Conservation (phyloP, 140 eudicot genomes). For the Ambrosia hybrid region DNA sequence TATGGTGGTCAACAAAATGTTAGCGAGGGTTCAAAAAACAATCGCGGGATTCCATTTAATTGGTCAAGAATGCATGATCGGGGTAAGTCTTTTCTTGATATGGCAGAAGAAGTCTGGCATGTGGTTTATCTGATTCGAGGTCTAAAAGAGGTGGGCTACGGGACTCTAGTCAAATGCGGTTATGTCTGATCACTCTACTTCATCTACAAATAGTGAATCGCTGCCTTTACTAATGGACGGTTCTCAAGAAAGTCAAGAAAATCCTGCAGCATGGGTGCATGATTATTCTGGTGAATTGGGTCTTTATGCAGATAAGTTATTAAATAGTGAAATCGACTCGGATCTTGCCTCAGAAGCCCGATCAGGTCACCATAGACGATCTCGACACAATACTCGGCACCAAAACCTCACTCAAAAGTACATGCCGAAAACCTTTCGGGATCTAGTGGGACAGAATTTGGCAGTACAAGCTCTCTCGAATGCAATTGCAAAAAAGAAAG, state of each 20-base stretch:
- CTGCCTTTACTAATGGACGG: constrained; percentile 69
- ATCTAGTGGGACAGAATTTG: constrained; percentile 86
- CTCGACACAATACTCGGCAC: constrained; percentile 38
- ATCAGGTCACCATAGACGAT: constrained; percentile 45
- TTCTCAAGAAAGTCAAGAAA: constrained; percentile 64
- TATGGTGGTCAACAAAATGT: constrained; percentile 44
- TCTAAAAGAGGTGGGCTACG: constrained; percentile 52
- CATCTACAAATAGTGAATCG: constrained; percentile 67
- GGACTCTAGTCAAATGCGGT: constrained; percentile 40
- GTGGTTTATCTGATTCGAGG: constrained; percentile 86
- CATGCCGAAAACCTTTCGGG: constrained; percentile 87
- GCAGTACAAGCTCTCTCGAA: constrained; percentile 89
- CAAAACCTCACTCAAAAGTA: constrained; percentile 88
- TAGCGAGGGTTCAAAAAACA: constrained; percentile 55
- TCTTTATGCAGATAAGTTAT: constrained; percentile 67
- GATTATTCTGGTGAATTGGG: constrained; percentile 96
- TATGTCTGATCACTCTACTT: constrained; percentile 60
- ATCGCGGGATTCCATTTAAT: constrained; percentile 89
- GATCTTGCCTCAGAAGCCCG: constrained; percentile 90
- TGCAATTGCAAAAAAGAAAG: constrained; percentile 64
- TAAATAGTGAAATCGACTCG: constrained; percentile 60
- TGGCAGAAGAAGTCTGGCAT: constrained; percentile 82
- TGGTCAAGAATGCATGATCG: constrained; percentile 93
- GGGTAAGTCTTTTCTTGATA: constrained; percentile 79
- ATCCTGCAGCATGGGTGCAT: constrained; percentile 74